phyloP scores from a whole-genome alignment of 352 stramenopile species.

The Phytophthora idaei region DNA sequence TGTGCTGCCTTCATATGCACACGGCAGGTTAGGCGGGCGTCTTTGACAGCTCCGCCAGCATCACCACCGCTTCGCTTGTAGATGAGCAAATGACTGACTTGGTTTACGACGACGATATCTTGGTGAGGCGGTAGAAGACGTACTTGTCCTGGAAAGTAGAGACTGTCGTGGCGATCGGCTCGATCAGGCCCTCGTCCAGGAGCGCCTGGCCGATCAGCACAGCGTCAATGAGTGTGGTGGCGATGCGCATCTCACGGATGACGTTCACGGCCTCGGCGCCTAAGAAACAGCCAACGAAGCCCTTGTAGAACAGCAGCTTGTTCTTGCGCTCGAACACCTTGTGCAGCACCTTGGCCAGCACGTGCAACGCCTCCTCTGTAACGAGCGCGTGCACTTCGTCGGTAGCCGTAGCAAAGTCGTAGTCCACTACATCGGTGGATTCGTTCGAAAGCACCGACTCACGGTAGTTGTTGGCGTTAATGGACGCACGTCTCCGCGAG shows the following conservation, averaged over 20 bases:
- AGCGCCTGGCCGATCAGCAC: conserved; percentile 82
- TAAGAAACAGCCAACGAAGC: conserved; percentile 81
- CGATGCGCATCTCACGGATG: conserved; percentile 78
- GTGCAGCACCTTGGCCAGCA: conserved; percentile 72
- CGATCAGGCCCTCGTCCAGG: conserved; percentile 80
- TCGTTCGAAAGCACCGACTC: conserved; percentile 78
- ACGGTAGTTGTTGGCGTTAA: conserved; percentile 73
- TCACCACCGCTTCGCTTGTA: conserved; percentile 5
- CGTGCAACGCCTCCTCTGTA: conserved; percentile 74
- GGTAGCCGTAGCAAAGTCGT: conserved; percentile 76
- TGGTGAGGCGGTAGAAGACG: conserved; percentile 82
- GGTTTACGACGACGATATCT: conserved; percentile 45
- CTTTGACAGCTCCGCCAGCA: conserved; percentile 14
- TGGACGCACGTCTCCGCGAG: conserved; percentile 45
- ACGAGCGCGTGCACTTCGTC: conserved; percentile 84
- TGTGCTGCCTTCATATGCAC: conserved; percentile 30
- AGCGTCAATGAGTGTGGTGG: conserved; percentile 73
- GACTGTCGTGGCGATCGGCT: conserved; percentile 72
- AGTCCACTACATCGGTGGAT: conserved; percentile 59
- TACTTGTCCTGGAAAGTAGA: conserved; percentile 88
- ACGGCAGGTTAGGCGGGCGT: conserved; percentile 3
- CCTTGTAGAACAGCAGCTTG: conserved; percentile 90
- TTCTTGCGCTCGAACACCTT: conserved; percentile 89
- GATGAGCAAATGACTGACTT: conserved; percentile 15
- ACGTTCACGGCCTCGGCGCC: conserved; percentile 85